phyloP scores from a whole-genome alignment of 1,139 yeast genomes.

The Blastobotrys buckinghamii region DNA sequence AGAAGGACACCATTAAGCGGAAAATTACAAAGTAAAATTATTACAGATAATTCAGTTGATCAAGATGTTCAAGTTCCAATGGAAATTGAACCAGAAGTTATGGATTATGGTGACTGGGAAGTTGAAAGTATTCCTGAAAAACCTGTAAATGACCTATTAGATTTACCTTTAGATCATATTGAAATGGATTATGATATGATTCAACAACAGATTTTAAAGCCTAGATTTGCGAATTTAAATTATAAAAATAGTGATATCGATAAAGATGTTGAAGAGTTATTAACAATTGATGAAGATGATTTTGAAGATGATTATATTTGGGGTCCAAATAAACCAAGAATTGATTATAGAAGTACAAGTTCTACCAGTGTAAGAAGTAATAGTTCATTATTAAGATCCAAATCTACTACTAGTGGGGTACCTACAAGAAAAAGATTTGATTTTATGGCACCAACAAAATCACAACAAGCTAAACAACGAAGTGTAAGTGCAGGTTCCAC shows the following conservation, averaged over 20 bases:
- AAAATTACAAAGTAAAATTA: conserved; percentile 2
- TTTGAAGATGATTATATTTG: not conserved
- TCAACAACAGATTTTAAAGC: conserved; percentile 7
- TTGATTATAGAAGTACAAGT: not conserved
- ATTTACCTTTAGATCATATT: conserved; percentile 22
- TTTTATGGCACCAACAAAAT: conserved; percentile 21
- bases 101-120: conserved; percentile 14
- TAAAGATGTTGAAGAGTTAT: not conserved
- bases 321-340: not conserved
- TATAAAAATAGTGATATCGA: not conserved
- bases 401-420: not conserved
- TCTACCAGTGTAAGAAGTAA: not conserved
- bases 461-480: conserved; percentile 21
- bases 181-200: conserved; percentile 21
- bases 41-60: conserved; percentile 6
- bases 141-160: conserved; percentile 13
- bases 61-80: not conserved
- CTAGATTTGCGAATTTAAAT: not conserved
- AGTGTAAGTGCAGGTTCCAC: not conserved
- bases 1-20: conserved; percentile 15
- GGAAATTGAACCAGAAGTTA: not conserved
- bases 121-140: conserved; percentile 21
- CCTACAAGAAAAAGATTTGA: conserved; percentile 9
- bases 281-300: not conserved
- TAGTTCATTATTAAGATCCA: not conserved